These are phyloP conservation scores for Pseudohyphozyma bogoriensis DNA, from an alignment of 768 basidiomycete genomes.

Conservation along the genomic window DNA sequence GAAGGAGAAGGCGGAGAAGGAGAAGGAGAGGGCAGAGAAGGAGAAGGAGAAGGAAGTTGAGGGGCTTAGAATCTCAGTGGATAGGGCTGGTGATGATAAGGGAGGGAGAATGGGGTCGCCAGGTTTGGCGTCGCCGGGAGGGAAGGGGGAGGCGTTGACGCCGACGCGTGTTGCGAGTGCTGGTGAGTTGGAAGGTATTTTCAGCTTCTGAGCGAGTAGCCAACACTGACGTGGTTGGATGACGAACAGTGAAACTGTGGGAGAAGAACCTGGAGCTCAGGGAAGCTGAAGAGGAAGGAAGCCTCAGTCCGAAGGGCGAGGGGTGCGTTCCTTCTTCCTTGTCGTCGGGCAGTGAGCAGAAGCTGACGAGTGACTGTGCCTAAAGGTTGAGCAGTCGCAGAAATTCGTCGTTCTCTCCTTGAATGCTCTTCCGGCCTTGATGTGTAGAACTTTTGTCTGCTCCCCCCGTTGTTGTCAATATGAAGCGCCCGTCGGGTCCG, in stretches of 20 bases:
- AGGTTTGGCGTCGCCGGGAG: conserved; percentile 51
- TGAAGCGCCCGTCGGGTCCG: too few relatives aligned
- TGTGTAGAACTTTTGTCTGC: too few relatives aligned
- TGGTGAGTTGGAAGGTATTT: too few relatives aligned
- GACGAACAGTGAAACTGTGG: not conserved
- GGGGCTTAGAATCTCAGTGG: too few relatives aligned
- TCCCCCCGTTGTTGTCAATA: too few relatives aligned
- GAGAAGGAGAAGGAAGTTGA: conserved; percentile 15
- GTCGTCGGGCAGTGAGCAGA: not conserved
- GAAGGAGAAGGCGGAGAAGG: conserved; percentile 21
- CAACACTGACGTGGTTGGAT: too few relatives aligned
- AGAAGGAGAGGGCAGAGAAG: conserved; percentile 12
- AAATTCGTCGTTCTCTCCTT: too few relatives aligned
- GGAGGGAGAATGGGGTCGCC: conserved; percentile 58
- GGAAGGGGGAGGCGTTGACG: conserved; percentile 44
- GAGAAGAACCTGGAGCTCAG: not conserved
- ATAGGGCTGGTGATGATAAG: too few relatives aligned
- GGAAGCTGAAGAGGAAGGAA: conserved; percentile 15
- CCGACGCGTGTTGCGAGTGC: conserved; percentile 51
- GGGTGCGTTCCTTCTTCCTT: too few relatives aligned
- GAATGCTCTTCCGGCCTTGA: too few relatives aligned
- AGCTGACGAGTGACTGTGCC: not conserved
- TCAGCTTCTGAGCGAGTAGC: too few relatives aligned
- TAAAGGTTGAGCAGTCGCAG: too few relatives aligned
- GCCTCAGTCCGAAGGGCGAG: conserved; percentile 7